These are phyloP conservation scores for Globisporangium spinosum DNA, from an alignment of 352 stramenopile genomes.

Conservation along the genomic window DNA sequence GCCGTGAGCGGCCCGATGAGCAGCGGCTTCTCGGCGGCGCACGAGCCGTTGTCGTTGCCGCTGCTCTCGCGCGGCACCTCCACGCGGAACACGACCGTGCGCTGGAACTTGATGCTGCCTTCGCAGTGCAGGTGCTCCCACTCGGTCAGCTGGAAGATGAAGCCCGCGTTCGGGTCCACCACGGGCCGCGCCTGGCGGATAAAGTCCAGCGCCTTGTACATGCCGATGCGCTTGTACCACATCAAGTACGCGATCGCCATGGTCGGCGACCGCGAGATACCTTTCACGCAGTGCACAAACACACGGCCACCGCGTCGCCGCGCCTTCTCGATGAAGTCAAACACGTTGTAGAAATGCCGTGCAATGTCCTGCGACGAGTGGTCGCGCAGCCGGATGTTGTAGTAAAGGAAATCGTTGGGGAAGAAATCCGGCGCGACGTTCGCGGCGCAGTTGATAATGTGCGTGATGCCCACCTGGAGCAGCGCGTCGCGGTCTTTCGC, in stretches of 20 bases:
- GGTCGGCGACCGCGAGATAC: constrained; percentile 83
- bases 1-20: constrained; percentile 53
- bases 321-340: constrained; percentile 86
- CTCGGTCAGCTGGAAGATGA: constrained; percentile 88
- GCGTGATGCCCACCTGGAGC: constrained; percentile 70
- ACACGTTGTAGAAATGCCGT: constrained; percentile 84
- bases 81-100: constrained; percentile 63
- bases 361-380: constrained; percentile 86
- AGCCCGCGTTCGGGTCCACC: constrained; percentile 83
- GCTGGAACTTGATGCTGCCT: constrained; percentile 45
- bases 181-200: constrained; percentile 68
- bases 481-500: constrained; percentile 78
- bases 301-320: constrained; percentile 63
- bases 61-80: constrained; percentile 46
- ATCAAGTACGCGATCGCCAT: constrained; percentile 89
- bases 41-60: constrained; percentile 31
- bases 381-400: constrained; percentile 85
- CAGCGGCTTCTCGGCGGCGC: constrained; percentile 40
- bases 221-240: constrained; percentile 80
- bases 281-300: constrained; percentile 87
- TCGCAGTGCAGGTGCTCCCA: constrained; percentile 73
- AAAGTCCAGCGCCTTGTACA: constrained; percentile 81
- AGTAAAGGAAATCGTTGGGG: constrained; percentile 79
- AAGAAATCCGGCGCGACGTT: constrained; percentile 72
- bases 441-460: constrained; percentile 88